Percentiles rank a stretch among this genome's conserved stretches.
Conservation (phyloP, 352 stramenopile genomes). For the Thraustochytrium sp. region DNA sequence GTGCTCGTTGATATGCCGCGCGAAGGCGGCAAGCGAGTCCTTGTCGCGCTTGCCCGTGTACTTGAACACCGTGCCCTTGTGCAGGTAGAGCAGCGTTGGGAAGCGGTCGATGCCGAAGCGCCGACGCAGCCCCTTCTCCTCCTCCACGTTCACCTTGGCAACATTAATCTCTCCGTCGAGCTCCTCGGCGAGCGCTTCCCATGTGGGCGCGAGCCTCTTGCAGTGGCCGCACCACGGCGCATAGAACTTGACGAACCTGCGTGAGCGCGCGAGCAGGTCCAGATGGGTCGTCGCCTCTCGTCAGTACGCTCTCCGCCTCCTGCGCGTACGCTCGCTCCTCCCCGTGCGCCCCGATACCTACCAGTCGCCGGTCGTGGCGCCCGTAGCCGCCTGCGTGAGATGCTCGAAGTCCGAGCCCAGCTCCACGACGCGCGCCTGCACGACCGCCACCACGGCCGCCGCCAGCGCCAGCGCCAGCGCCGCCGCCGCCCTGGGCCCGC, state of each 20-base stretch:
- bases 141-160: slow-evolving; percentile 76
- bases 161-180: slow-evolving; percentile 77
- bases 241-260: slow-evolving; percentile 66
- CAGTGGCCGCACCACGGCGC: slow-evolving; percentile 67
- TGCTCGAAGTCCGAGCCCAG: slow-evolving; percentile 72
- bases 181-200: slow-evolving; percentile 70
- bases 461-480: no score
- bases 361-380: slow-evolving; percentile 82
- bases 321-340: background rate
- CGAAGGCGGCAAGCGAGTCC: slow-evolving; percentile 61
- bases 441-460: no score
- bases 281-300: background rate
- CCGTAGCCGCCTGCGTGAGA: slow-evolving; percentile 75
- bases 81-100: slow-evolving; percentile 68
- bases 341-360: no score
- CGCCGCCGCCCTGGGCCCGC: no score
- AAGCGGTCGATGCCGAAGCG: slow-evolving; percentile 73
- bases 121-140: slow-evolving; percentile 64
- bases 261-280: background rate
- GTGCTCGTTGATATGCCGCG: slow-evolving; percentile 46
- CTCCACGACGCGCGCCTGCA: slow-evolving; percentile 32
- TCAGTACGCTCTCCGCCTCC: background rate
- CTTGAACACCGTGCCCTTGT: slow-evolving; percentile 69
- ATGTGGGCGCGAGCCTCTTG: slow-evolving; percentile 61
- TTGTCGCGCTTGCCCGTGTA: slow-evolving; percentile 60